A percentile compares a stretch with the other conserved stretches of the same genome.
phyloP scores from a whole-genome alignment of 169 alveolate genomes.

The Blepharisma undulans region DNA sequence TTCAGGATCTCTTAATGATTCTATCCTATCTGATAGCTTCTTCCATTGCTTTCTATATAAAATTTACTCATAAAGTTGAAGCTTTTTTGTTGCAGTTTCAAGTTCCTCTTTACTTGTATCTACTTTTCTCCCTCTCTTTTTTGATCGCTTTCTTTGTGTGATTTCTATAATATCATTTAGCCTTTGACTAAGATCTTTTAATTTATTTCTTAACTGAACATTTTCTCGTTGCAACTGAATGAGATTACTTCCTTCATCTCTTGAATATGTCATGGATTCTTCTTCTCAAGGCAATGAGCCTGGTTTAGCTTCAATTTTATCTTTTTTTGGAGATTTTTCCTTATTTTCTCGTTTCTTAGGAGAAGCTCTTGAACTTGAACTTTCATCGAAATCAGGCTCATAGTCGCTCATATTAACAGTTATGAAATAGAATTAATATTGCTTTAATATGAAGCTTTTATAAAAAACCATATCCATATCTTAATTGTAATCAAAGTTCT shows the following conservation, averaged over 20 bases:
- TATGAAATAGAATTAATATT: too few relatives aligned
- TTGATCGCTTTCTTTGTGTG: neutral
- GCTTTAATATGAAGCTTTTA: neutral
- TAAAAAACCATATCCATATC: too few relatives aligned
- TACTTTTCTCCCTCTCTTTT: neutral
- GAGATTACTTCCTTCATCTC: neutral
- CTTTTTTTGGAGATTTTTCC: neutral
- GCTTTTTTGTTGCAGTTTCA: neutral
- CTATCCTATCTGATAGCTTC: neutral
- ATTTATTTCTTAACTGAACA: neutral
- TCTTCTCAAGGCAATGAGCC: neutral
- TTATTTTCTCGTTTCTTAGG: neutral
- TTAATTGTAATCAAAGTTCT: too few relatives aligned
- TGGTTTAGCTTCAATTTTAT: neutral
- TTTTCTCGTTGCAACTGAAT: neutral
- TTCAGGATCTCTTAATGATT: neutral
- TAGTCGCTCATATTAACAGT: neutral
- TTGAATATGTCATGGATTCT: neutral
- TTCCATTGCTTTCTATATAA: neutral
- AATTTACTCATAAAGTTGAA: neutral
- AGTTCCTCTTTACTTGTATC: neutral
- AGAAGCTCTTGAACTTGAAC: neutral
- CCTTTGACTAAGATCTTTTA: neutral
- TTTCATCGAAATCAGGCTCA: neutral
- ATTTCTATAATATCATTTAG: neutral